A percentile compares a stretch with the other conserved stretches of the same genome.
Evolutionary conservation across 768 basidiomycete genomes (phyloP).

Genomic region (Boletales sp.): DNA sequence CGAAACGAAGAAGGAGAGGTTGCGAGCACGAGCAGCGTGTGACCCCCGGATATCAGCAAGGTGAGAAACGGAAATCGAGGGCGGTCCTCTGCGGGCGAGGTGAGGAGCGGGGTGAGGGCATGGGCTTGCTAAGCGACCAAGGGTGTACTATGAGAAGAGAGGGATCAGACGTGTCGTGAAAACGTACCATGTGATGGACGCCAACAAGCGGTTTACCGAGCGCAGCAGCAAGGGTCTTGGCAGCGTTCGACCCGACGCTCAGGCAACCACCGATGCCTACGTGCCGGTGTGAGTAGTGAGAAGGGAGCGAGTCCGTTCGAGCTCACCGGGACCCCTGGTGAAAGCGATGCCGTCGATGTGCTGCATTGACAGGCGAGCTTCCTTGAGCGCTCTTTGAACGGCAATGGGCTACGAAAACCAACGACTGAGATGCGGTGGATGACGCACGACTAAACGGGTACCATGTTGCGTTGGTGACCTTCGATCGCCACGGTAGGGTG

Average conservation of each 20-base stretch:
- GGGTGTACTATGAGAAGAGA: neutral
- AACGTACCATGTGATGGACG: conserved; percentile 89
- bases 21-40: conserved; percentile 84
- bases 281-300: neutral
- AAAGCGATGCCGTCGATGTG: conserved; percentile 88
- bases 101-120: conserved; percentile 77
- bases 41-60: conserved; percentile 92
- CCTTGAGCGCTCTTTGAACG: conserved; percentile 60
- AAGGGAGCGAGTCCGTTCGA: neutral
- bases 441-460: conserved; percentile 17
- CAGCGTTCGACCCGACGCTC: conserved; percentile 73
- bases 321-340: conserved; percentile 78
- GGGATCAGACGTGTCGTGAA: neutral
- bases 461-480: conserved; percentile 80
- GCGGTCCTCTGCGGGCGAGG: conserved; percentile 39
- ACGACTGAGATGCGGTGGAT: neutral
- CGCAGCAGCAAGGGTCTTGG: conserved; percentile 78
- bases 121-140: conserved; percentile 75
- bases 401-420: conserved; percentile 58
- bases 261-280: conserved; percentile 80
- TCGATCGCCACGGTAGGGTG: conserved; percentile 74
- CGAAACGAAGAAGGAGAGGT: conserved; percentile 53
- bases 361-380: conserved; percentile 54
- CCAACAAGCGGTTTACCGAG: conserved; percentile 79
- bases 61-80: conserved; percentile 84